Percentiles rank a stretch among this genome's conserved stretches.
These are phyloP conservation scores for Saccharum officinarum DNA, from an alignment of 176 grass and related monocot species.

Conservation along the genomic window DNA sequence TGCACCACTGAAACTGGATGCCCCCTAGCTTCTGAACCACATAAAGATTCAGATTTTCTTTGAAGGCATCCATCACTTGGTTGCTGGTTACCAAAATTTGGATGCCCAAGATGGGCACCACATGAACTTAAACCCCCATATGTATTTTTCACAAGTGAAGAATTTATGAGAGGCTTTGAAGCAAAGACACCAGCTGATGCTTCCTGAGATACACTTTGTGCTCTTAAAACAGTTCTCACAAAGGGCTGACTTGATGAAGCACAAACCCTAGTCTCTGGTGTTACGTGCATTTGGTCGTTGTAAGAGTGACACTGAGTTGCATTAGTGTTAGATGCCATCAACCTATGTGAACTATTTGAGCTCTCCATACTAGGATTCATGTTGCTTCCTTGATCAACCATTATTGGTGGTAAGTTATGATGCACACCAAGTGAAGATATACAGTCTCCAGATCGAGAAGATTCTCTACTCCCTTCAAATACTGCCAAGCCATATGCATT, in stretches of 20 bases:
- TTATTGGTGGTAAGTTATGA: constrained; percentile 26
- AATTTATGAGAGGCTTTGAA: constrained; percentile 23
- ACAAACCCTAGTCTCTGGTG: constrained; percentile 26
- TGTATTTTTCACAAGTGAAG: constrained; percentile 21
- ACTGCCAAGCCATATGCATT: constrained; percentile 17
- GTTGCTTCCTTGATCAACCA: constrained; percentile 24
- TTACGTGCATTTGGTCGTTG: constrained; percentile 43
- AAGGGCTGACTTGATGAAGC: constrained; percentile 33
- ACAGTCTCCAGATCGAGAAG: constrained; percentile 21
- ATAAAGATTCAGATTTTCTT: constrained; percentile 31
- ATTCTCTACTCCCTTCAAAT: constrained; percentile 33
- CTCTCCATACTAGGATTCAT: constrained; percentile 34
- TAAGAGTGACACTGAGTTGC: constrained; percentile 38
- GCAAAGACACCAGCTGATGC: constrained; percentile 29
- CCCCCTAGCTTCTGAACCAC: constrained; percentile 18
- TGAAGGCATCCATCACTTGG: constrained; percentile 33
- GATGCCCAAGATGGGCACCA: constrained; percentile 31
- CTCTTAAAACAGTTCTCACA: constrained; percentile 29
- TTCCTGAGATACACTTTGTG: constrained; percentile 41
- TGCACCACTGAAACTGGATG: constrained; percentile 25
- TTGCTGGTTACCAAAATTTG: constrained; percentile 29
- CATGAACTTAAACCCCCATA: constrained; percentile 15
- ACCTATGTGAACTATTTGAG: constrained; percentile 38
- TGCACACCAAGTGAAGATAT: constrained; percentile 27
- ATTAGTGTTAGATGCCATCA: constrained; percentile 43